phyloP scores from a whole-genome alignment of 805 yeast species.

The Zygosaccharomyces rouxii region DNA sequence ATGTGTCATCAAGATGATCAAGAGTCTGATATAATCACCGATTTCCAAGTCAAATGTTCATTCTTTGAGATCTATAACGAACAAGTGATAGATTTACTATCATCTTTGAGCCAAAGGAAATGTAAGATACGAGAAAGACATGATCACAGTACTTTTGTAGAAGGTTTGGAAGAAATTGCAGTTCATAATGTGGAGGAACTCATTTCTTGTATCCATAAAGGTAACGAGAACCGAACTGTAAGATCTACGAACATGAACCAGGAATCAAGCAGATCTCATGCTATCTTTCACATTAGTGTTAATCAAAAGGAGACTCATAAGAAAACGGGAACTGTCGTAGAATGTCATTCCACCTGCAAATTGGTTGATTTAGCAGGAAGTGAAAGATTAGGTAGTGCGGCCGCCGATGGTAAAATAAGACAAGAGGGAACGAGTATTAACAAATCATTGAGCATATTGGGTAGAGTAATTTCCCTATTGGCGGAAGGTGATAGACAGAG shows the following conservation, averaged over 20 bases:
- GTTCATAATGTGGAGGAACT: constrained; percentile 59
- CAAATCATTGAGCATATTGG: constrained; percentile 69
- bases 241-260: constrained; percentile 53
- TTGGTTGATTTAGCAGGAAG: constrained; percentile 86
- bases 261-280: constrained; percentile 75
- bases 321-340: constrained; percentile 11
- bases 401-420: constrained; percentile 66
- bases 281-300: constrained; percentile 66
- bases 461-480: constrained; percentile 74
- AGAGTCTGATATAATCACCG: constrained; percentile 42
- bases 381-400: constrained; percentile 56
- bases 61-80: constrained; percentile 83
- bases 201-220: constrained; percentile 52
- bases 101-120: constrained; percentile 32
- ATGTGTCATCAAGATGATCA: constrained; percentile 37
- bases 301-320: constrained; percentile 52
- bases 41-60: constrained; percentile 64
- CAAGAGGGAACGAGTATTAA: constrained; percentile 79
- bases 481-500: constrained; percentile 47
- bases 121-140: constrained; percentile 36
- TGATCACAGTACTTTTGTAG: constrained; percentile 48
- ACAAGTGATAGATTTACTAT: constrained; percentile 63
- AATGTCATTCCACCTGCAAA: constrained; percentile 49
- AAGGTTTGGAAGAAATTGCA: constrained; percentile 59
- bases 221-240: constrained; percentile 51